Evolutionary conservation across 306 rosid genomes (phyloP).

Genomic region (Prunus fruticosa): DNA sequence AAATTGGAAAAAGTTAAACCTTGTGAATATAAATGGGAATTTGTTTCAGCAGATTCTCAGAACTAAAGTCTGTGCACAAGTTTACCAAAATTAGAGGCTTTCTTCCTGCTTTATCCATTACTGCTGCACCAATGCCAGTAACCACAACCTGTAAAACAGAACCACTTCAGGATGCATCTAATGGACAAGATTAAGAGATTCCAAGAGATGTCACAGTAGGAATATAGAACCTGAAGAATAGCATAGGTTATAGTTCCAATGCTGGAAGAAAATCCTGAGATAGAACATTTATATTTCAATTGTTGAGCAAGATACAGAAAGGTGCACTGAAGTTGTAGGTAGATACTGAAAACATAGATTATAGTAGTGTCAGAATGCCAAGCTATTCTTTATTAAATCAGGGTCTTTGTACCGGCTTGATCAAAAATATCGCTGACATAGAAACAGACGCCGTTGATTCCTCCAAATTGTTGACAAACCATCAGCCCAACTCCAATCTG

Average conservation of each 20-base stretch:
- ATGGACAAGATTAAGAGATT: neutral
- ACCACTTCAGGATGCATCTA: constrained; percentile 6
- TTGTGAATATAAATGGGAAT: constrained; percentile 11
- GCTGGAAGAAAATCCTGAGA: constrained; percentile 60
- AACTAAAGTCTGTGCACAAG: neutral
- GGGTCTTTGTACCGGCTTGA: constrained; percentile 53
- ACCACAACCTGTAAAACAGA: constrained; percentile 50
- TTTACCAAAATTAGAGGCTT: constrained; percentile 77
- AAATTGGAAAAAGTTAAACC: constrained; percentile 16
- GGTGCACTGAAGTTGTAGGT: neutral
- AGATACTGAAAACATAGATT: neutral
- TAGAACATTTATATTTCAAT: neutral
- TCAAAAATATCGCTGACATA: constrained; percentile 75
- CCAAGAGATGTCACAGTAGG: constrained; percentile 12
- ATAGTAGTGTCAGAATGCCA: neutral
- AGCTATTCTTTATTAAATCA: neutral
- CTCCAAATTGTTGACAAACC: constrained; percentile 93
- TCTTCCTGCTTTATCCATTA: constrained; percentile 73
- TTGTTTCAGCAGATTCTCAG: constrained; percentile 6
- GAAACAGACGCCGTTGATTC: constrained; percentile 78
- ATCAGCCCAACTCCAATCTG: constrained; percentile 88
- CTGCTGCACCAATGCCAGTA: constrained; percentile 56
- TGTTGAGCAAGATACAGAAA: constrained; percentile 1
- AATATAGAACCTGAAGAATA: constrained; percentile 58
- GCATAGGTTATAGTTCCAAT: constrained; percentile 63